Evolutionary conservation across 805 yeast species (phyloP).

Genomic region (Candida hispaniensis): DNA sequence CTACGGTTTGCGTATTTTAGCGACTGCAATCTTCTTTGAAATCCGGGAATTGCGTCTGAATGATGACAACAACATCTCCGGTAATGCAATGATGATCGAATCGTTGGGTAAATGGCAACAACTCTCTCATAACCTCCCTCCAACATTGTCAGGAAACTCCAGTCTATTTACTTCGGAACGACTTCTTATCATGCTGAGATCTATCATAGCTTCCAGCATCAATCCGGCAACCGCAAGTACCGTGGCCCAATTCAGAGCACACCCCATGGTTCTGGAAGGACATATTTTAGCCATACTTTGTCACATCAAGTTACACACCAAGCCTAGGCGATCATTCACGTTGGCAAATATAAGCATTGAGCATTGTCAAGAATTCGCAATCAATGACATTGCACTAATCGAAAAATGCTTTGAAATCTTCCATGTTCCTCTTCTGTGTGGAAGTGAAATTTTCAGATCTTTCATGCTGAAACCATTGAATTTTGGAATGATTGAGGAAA

Average conservation of each 20-base stretch:
- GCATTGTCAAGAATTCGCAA: slow-evolving; percentile 14
- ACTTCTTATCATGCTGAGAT: slow-evolving; percentile 12
- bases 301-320: slow-evolving; percentile 10
- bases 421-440: slow-evolving; percentile 22
- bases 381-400: slow-evolving; percentile 19
- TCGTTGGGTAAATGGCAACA: slow-evolving; percentile 13
- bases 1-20: slow-evolving; percentile 20
- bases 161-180: slow-evolving; percentile 11
- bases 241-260: slow-evolving; percentile 15
- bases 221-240: slow-evolving; percentile 8
- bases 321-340: slow-evolving; percentile 9
- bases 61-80: slow-evolving; percentile 2
- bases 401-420: slow-evolving; percentile 23
- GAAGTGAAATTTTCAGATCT: slow-evolving; percentile 21
- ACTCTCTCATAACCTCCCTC: slow-evolving; percentile 9
- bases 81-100: slow-evolving; percentile 1
- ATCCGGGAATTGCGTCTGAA: slow-evolving; percentile 16
- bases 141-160: slow-evolving; percentile 8
- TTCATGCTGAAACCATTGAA: slow-evolving; percentile 22
- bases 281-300: slow-evolving; percentile 18
- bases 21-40: slow-evolving; percentile 24
- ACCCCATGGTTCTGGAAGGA: slow-evolving; percentile 21
- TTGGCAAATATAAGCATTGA: slow-evolving; percentile 7
- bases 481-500: slow-evolving; percentile 19
- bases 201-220: slow-evolving; percentile 11